phyloP scores from a whole-genome alignment of 75 land plant species.

The Pinus albicaulis region DNA sequence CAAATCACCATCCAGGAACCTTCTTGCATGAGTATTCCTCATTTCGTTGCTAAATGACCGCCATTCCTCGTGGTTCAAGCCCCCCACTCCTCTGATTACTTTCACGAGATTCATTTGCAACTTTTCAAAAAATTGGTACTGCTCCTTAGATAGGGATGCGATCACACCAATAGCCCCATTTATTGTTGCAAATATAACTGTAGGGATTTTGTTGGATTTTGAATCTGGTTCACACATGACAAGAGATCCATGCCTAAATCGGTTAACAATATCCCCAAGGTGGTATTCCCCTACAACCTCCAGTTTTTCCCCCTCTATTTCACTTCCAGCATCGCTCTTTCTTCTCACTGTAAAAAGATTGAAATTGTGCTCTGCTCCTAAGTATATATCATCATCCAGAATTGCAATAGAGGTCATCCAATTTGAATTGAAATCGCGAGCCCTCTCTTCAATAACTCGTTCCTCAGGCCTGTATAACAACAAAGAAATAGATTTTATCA shows the following conservation, averaged over 20 bases:
- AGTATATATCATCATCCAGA: slow-evolving; percentile 88
- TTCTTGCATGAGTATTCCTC: slow-evolving; percentile 84
- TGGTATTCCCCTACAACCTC: slow-evolving; percentile 98
- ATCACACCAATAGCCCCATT: slow-evolving; percentile 97
- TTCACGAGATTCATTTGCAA: slow-evolving; percentile 79
- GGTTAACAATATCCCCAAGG: slow-evolving; percentile 54
- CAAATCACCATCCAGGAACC: slow-evolving; percentile 93
- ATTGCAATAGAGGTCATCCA: slow-evolving; percentile 99
- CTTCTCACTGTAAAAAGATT: slow-evolving; percentile 59
- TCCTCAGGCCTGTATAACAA: slow-evolving; percentile 57
- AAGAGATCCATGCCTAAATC: slow-evolving; percentile 77
- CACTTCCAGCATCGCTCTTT: slow-evolving; percentile 96
- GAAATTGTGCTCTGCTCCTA: too few species aligned
- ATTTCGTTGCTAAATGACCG: slow-evolving; percentile 96
- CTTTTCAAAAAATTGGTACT: slow-evolving; percentile 81
- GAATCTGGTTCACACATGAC: slow-evolving; percentile 94
- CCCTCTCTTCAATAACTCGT: slow-evolving; percentile 94
- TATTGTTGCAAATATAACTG: slow-evolving; percentile 95
- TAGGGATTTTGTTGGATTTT: slow-evolving; percentile 42
- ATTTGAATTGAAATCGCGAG: slow-evolving; percentile 95
- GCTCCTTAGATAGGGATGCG: slow-evolving; percentile 95
- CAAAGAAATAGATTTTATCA: too few species aligned
- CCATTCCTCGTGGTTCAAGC: slow-evolving; percentile 97
- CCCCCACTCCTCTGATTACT: slow-evolving; percentile 97
- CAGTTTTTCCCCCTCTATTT: slow-evolving; percentile 91